Evolutionary conservation across 73 alveolate species (phyloP), one percentile per base, ranked within the genome.

Genomic region (Durusdinium trenchii): DNA sequence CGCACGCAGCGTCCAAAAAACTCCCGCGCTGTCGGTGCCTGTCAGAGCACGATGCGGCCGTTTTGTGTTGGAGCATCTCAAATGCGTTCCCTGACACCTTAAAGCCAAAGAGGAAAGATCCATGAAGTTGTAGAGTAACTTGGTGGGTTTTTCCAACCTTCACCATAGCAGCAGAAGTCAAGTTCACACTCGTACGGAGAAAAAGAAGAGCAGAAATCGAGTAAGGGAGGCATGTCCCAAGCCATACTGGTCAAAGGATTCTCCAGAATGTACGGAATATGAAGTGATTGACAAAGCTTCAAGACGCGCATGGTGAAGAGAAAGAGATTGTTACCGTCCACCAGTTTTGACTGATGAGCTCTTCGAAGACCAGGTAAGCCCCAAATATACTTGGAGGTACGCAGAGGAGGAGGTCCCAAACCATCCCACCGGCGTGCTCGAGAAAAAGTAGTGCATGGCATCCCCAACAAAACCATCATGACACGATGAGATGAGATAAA

Each of bases 1-100:
- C 7, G 87, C 87, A 7, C 54, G 54, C 36, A 76, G 61, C 9
- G 87, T 76, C 87, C 54, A 42, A 38, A 76, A 76, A n/a, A 38
- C 61, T 6, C 60, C 60, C 42, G 6, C 43, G 87, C 61, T 38
- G 61, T 43, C 87, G 3, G 38, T 43, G 87, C 87, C 87, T 43
- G 38, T 76, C 60, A 76, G 61, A 36, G 87, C 87, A 10, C 54
- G 61, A 47, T 76, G 87, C 54, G 87, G 87, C 87, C 60, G 54
- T 6, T 43, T 43, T 10, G 87, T 18, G 10, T 10, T 7, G 60
- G 61, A 42, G 40, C 87, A 76, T 10, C n/a, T 18, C 6, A 7
- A n/a, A 47, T 76, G 32, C 6, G 62, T 18, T 3, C 87, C 87
- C 36, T 3, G 5, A 47, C 87, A 76, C 10, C 60, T 4, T 6